These are phyloP conservation scores for Fusarium drepaniforme DNA, from an alignment of 2,329 filamentous ascomycete genomes.

Conservation along the genomic window DNA sequence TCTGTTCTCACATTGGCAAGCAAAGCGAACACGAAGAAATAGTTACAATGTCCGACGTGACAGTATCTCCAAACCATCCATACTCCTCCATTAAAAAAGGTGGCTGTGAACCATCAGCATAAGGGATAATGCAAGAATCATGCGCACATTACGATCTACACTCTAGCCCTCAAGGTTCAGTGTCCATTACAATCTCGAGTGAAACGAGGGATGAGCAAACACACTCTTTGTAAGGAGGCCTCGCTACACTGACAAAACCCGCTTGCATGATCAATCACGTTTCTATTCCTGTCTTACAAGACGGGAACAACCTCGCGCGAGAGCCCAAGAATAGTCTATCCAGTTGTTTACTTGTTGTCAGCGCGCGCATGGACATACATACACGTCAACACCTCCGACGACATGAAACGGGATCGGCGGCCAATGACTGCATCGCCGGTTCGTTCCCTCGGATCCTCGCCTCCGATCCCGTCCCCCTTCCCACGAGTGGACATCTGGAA, in stretches of 20 bases:
- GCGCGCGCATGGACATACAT: neutral
- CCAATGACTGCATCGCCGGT: constrained; percentile 26
- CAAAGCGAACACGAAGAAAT: neutral
- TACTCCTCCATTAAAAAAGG: neutral
- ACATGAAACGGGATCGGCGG: constrained; percentile 34
- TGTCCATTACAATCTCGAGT: neutral
- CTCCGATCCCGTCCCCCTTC: constrained; percentile 22
- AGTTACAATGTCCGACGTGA: neutral
- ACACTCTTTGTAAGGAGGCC: neutral
- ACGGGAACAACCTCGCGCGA: constrained; percentile 12
- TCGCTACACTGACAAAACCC: constrained; percentile 12
- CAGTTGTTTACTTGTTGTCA: neutral
- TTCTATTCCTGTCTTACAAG: constrained; percentile 26
- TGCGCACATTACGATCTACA: constrained; percentile 33
- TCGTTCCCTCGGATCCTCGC: constrained; percentile 11
- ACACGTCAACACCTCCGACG: constrained; percentile 16
- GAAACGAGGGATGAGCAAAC: constrained; percentile 5
- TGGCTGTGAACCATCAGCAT: neutral
- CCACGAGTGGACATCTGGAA: neutral
- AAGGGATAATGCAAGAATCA: neutral
- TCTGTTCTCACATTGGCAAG: neutral
- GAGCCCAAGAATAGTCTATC: constrained; percentile 15
- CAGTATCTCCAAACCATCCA: neutral
- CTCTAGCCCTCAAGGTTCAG: constrained; percentile 1
- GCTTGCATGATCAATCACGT: constrained; percentile 1